Base-by-base conservation (phyloP, 371 early-diverging fungal species). In the Saksenaea oblongispora region DNA sequence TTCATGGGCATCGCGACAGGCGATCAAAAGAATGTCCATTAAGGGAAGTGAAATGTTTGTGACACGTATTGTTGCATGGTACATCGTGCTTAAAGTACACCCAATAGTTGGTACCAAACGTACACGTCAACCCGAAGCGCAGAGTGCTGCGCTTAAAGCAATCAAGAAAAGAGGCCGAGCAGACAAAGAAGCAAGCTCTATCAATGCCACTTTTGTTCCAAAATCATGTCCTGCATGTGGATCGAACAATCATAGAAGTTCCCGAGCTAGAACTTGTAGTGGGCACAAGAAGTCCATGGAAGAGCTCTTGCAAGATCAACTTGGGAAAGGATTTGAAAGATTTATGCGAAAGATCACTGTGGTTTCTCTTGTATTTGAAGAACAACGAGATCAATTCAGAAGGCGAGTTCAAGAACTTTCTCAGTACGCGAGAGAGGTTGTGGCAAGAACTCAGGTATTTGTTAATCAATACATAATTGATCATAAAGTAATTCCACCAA, bases 391-490 rank as follows among this genome's bases (percentile, higher is more conserved):
- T n/a, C n/a, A n/a, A n/a, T n/a, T n/a, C n/a, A n/a, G n/a, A n/a
- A n/a, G n/a, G n/a, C n/a, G n/a, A n/a, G n/a, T n/a, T n/a, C n/a
- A n/a, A n/a, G n/a, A n/a, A n/a, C n/a, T n/a, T n/a, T n/a, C n/a
- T n/a, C n/a, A n/a, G n/a, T n/a, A n/a, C n/a, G n/a, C n/a, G n/a
- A 51, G 31, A 44, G 51, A 59, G 44, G 59, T 59, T 5, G 34
- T 59, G 3, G 41, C 44, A 28, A 39, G 47, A 26, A 37, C 59
- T 7, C 34, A 59, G 15, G 2, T 59, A 47, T 44, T 59, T 5
- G 59, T 28, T 2, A 59, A 59, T 47, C 34, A 39, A 5, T 47
- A 47, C 34, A 31, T 59, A 26, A 24, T 44, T 2, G 42, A 47
- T n/a, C 59, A 59, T 35, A 26, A 59, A 34, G 47, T 28, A 15